Percentiles rank a stretch among this genome's conserved stretches.
phyloP scores from a whole-genome alignment of 768 basidiomycete species.

The Trametes cinnabarina region DNA sequence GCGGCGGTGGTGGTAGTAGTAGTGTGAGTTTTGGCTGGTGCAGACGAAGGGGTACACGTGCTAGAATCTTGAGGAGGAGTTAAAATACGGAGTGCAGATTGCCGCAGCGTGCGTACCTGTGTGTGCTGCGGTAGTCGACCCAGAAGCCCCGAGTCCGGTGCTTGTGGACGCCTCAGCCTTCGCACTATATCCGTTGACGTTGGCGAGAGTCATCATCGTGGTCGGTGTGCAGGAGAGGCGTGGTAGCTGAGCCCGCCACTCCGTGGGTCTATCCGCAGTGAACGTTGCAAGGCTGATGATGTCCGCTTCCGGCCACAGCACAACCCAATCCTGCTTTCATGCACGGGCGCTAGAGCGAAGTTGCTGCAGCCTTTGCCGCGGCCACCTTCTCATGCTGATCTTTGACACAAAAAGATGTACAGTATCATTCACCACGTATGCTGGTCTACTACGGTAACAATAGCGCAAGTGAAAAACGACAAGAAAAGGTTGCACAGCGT shows the following conservation, averaged over 20 bases:
- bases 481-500: background rate
- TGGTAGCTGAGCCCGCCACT: background rate
- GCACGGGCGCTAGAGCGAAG: too few species aligned
- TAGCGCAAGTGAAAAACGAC: too few species aligned
- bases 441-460: background rate
- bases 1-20: background rate
- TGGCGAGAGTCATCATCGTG: constrained; percentile 9
- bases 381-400: background rate
- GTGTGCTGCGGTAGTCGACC: constrained; percentile 14
- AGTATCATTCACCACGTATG: constrained; percentile 13
- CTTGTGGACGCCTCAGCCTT: background rate
- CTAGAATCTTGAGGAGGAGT: constrained; percentile 3
- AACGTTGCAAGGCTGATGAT: background rate
- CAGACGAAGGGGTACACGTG: constrained; percentile 26
- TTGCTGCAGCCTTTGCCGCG: background rate
- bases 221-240: background rate
- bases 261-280: background rate
- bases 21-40: constrained; percentile 19
- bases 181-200: constrained; percentile 4
- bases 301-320: background rate
- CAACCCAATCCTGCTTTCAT: background rate
- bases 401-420: too few species aligned
- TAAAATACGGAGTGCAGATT: constrained; percentile 7
- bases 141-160: background rate
- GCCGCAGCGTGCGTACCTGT: constrained; percentile 10